Evolutionary conservation across 768 basidiomycete species (phyloP), one percentile per base, ranked within the genome.

Genomic region (Russula foetens): DNA sequence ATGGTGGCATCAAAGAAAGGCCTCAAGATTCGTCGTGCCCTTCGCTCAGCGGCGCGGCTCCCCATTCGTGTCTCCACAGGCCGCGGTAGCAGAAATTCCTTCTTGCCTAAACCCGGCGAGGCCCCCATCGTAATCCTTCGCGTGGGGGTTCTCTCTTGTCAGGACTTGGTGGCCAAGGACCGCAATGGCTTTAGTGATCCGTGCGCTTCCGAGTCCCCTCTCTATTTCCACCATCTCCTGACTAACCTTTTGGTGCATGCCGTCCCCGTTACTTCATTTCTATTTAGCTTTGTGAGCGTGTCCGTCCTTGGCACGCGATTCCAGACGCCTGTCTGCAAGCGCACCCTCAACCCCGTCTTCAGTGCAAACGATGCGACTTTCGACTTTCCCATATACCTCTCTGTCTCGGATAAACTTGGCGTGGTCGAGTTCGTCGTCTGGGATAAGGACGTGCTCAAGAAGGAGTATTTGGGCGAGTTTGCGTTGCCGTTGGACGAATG

Each of bases 391-490:
- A 78, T 97, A 19, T 90, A 88, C 66, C 77, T 88, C 19, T 88
- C 85, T 17, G 79, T 88, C 28, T 85, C 86, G 0, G 87, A 88
- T 66, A 76, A 77, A 47, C 78, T 90, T 5, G 87, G 88, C 35
- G 83, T 80, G 2, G 67, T 98, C 45, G 94, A 98, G 72, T 76
- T 92, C 35, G 85, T 97, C 14, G 79, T 94, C 0, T 99, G 96
- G 95, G 94, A 95, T 73, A 93, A 88, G 75, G 95, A 98, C 72
- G 76, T 90, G 65, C 71, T 93, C 58, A 82, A 79, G 68, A 97
- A 94, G 75, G 96, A 98, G 47, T 99, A 97, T 71, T 79, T 99
- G 17, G 97, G 97, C 17, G 96, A 99, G 72, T 81, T 83, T 5
- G 81, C 86, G 0, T 65, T 98, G 7, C 81, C 84, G 0, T 70